Base-by-base conservation (phyloP, 768 basidiomycete species). In the Suillus cothurnatus region DNA sequence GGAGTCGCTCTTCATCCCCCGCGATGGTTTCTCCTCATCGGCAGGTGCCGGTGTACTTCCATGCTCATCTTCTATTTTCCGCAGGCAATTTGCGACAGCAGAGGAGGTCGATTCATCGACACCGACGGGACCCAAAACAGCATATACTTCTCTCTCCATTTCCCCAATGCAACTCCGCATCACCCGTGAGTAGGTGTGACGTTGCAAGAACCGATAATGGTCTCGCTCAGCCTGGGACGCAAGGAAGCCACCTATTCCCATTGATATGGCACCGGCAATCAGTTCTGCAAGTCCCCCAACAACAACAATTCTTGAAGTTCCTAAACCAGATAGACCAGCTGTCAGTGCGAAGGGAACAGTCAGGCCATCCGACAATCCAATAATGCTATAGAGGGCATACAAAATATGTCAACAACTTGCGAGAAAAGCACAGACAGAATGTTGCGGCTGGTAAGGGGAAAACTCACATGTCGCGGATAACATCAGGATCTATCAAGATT, bases 161-260 rank as follows among this genome's bases (percentile, higher is more conserved):
- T 99, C 96, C 61, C 95, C 95, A 9, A 88, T 86, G 73, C 97
- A 99, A 63, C 92, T 94, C 14, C 93, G 88, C 3, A 85, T 75
- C 23, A 99, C 95, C 36, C 96, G 89, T 19, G 89, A 84, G 52
- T 88, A 81, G 12, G 93, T 96, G 66, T 89, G 85, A 49, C 85
- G 83, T 34, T 83, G 86, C 36, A 91, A 86, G 78, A 92, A 97
- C 55, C 89, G 91, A 75, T 91, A 96, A 77, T 97, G 92, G 75
- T 98, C 97, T 52, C 95, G 90, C 77, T 99, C 97, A 36, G 97
- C 91, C 77, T 99, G 94, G 1, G 96, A 95, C 3, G 95, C 95
- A 58, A 99, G 89, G 85, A 97, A 98, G 23, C 97, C 97, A 61
- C 97, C 97, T 47, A 99, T 92, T 66, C 97, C 97, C 97, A 99